Base-by-base conservation (phyloP, 208 protist species). In the Acanthamoeba culbertsoni region DNA sequence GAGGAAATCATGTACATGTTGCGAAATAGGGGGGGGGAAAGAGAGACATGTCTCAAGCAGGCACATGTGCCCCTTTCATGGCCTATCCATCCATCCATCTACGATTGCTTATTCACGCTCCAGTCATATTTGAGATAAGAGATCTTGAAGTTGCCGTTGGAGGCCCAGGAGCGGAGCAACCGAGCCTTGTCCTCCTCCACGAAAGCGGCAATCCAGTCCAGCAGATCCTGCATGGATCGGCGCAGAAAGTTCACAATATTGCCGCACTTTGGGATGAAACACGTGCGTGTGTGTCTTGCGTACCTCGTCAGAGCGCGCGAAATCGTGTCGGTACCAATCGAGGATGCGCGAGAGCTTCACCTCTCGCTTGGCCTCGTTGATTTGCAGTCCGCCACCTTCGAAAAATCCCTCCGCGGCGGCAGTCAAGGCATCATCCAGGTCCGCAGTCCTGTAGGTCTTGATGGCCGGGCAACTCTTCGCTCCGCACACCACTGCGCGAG, bases 261-360 rank as follows among this genome's bases (percentile, higher is more conserved):
- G 12, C 48, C 48, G 18, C 48, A 8, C 48, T 55, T 7, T 7
- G 48, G 48, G 48, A 18, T 7, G 48, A 55, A 55, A 18, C 12
- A 55, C 12, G 48, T 65, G 57, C 57, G 2, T 2, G 18, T 33
- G 26, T 5, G 28, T 31, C 57, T 2, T n/a, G 57, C 57, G 57
- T 16, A 65, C 57, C 68, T 79, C 42, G 68, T 79, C 68, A 18
- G 35, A 18, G 40, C 68, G 68, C 10, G 40, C 68, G 46, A 79
- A 79, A 37, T 79, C 68, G 42, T 6, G 8, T 4, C 68, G 68
- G 46, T 79, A 79, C 68, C 68, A 79, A 8, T 79, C 18, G 40
- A 79, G 42, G 68, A 79, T 79, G 20, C 68, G 68, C 26, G 68
- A 79, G 68, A 79, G 68, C 68, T 79, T 79, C 20, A 79, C 68